Base-by-base conservation (phyloP, 179 eudicot species). In the Pouteria campechiana region DNA sequence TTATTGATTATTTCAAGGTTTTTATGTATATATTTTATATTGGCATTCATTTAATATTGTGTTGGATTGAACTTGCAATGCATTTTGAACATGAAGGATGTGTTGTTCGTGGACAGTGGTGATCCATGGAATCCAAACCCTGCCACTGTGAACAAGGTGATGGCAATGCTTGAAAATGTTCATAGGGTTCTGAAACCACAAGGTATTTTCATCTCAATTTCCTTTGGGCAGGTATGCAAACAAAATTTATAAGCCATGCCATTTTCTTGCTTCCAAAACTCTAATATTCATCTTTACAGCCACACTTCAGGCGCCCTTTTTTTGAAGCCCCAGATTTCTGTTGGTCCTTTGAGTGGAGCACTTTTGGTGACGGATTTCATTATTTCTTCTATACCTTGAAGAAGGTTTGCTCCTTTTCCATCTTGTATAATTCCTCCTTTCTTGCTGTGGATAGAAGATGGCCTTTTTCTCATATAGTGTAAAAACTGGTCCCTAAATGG, bases 21-120 rank as follows among this genome's bases (percentile, higher is more conserved):
- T n/a, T n/a, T n/a, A n/a, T n/a, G n/a, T n/a, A n/a, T n/a, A n/a
- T n/a, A n/a, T n/a, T 19, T 39, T 16, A 17, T 40, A 22, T 37
- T 48, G 15, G 15, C 24, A 20, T 34, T 52, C 48, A 58, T 24
- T 22, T 10, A 4, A 13, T 31, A 24, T n/a, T n/a, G n/a, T n/a
- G n/a, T n/a, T n/a, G n/a, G n/a, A n/a, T n/a, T n/a, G n/a, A n/a
- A n/a, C n/a, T n/a, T n/a, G n/a, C n/a, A n/a, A n/a, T 17, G 37
- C 47, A 48, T 71, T 62, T 55, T 46, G 35, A 55, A 28, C 56
- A 61, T 76, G 81, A 76, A 89, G 97, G 97, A 89, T 70, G 97
- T 89, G 50, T 76, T 89, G 74, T 78, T 85, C 76, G 95, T 85
- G 72, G 93, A 89, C 76, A 73, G 89, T 50, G 97, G 97, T 51